Base-by-base conservation (phyloP, 345 rosid species). In the Ceriops tagal region DNA sequence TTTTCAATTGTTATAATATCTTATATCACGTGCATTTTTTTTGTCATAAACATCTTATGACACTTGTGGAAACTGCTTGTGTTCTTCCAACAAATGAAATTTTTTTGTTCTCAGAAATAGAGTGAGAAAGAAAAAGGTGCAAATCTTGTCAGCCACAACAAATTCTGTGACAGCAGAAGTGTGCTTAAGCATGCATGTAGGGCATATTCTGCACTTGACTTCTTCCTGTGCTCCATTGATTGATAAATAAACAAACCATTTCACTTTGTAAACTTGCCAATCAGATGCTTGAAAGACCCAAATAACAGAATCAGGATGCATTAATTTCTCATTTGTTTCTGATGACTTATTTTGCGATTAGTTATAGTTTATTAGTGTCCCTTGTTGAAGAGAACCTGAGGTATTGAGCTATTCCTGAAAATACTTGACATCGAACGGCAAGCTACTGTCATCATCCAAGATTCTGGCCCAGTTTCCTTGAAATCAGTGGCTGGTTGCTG, bases 401-500 rank as follows among this genome's bases (percentile, higher is more conserved):
- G 53, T 58, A 47, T 47, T 57, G 65, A 28, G 57, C 59, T 61
- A 39, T 61, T 60, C 64, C 70, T 75, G 74, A 60, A 11, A 8
- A 49, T 55, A 58, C 35, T 62, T 71, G 5, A 37, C 65, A 39
- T 71, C 68, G 53, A 68, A 64, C 82, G 80, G 82, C 73, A 62
- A n/a, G n/a, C 51, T 43, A 71, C 27, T 68, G n/a, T 21, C 47
- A 64, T 10, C 57, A 10, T 49, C 49, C 53, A 73, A 34, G 66
- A 51, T 61, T 43, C 53, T 32, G 27, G 24, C 21, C 67, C 51
- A n/a, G 22, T 19, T 58, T 63, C 71, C 52, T 55, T 65, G 58
- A 71, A 57, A 60, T 28, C 43, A 39, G 80, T 58, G 62, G 58
- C 75, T 71, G 77, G 65, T 65, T 58, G 15, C 56, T 49, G 72